Percentiles rank a stretch among this genome's conserved stretches.
Evolutionary conservation across 2,329 filamentous ascomycete species (phyloP).

Genomic region (Verticillium albo-atrum): DNA sequence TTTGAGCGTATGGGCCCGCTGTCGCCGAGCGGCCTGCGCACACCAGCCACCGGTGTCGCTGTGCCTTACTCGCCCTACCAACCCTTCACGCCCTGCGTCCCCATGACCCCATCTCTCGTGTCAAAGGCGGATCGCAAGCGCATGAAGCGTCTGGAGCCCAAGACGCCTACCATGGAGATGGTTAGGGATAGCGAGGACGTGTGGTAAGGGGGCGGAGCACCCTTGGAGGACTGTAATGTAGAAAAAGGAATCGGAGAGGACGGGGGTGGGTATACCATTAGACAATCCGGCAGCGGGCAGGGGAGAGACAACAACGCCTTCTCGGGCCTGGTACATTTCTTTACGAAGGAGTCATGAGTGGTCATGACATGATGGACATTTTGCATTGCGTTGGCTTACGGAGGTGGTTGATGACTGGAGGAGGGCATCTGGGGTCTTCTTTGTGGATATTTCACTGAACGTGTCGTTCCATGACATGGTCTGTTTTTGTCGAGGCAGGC

Average conservation of each 20-base stretch:
- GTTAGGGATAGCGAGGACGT: slow-evolving; percentile 59
- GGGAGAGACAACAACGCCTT: background rate
- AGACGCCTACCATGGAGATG: slow-evolving; percentile 59
- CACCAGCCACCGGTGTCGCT: slow-evolving; percentile 56
- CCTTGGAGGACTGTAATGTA: background rate
- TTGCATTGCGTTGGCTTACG: background rate
- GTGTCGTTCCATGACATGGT: background rate
- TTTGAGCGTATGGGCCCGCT: slow-evolving; percentile 53
- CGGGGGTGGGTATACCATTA: background rate
- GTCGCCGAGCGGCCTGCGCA: slow-evolving; percentile 50
- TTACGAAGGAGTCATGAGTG: background rate
- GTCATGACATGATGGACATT: background rate
- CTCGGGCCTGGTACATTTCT: background rate
- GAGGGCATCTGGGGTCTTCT: background rate
- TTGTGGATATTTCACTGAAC: background rate
- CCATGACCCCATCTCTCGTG: slow-evolving; percentile 71
- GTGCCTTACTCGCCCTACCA: slow-evolving; percentile 76
- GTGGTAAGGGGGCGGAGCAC: slow-evolving; percentile 45
- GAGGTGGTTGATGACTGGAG: background rate
- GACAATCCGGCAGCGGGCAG: background rate
- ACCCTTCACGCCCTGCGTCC: slow-evolving; percentile 70
- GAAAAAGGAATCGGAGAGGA: background rate
- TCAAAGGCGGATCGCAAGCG: slow-evolving; percentile 67
- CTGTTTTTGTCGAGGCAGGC: background rate
- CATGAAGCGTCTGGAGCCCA: slow-evolving; percentile 59